Evolutionary conservation across 495 filamentous ascomycete genomes (phyloP), one percentile per base, ranked within the genome.

Genomic region (Oleoguttula mirabilis): DNA sequence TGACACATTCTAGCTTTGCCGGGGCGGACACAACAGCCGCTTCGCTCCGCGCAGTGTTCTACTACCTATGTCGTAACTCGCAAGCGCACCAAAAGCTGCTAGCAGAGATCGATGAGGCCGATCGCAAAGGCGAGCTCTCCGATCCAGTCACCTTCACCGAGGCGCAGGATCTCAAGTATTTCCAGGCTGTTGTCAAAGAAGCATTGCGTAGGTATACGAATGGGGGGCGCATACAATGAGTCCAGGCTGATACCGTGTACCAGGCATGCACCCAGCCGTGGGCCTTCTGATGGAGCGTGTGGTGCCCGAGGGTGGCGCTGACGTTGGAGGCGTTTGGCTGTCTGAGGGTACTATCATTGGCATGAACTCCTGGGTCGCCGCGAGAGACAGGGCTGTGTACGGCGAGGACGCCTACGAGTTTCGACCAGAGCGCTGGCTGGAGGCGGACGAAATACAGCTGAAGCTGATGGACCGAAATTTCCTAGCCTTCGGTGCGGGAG

Each of bases 1-100:
- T n/a, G n/a, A n/a, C n/a, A n/a, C n/a, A n/a, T n/a, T n/a, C n/a
- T n/a, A n/a, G n/a, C n/a, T n/a, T n/a, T 36, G 66, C 66, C 3
- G 66, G 78, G 4, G 69, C 67, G 35, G 74, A 79, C 53, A 76
- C 76, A 5, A 74, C 76, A 0, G 80, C 76, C 12, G 80, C 80
- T 41, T 72, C 67, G 15, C 62, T 83, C 1, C 60, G 67, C 1
- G 64, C 73, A 2, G 66, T 82, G 0, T 79, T 84, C 43, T 82
- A 84, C 55, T 77, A 71, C 53, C 57, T 82, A 3, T 62, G 79
- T 6, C 71, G 73, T 36, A 70, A 66, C 42, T 74, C 69, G 0
- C 6, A 30, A 0, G 65, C 62, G 21, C 59, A 77, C 46, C 48
- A 41, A 0, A 59, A 53, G 11, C 50, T 80, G 33, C 57, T 54